Percentiles rank a stretch among this genome's conserved stretches.
Conservation (phyloP, 805 yeast species). For the Ogataea corticis region DNA sequence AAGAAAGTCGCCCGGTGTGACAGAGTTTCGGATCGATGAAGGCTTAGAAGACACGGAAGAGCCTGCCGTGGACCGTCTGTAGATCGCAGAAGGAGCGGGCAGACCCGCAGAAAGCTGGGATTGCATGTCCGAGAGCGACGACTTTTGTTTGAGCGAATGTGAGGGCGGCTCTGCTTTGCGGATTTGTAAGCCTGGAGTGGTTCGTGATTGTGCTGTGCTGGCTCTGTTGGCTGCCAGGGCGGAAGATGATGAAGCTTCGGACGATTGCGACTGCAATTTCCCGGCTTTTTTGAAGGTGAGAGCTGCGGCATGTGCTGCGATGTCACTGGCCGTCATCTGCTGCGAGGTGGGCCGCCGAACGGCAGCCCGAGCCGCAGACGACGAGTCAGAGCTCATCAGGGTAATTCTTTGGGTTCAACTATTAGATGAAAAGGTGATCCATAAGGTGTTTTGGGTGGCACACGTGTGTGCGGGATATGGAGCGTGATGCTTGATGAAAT, state of each 20-base stretch:
- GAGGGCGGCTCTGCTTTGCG: background rate
- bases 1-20: too few relatives aligned
- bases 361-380: conserved; percentile 17
- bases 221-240: conserved; percentile 3
- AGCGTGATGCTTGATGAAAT: too few relatives aligned
- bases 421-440: background rate
- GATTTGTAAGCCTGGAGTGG: conserved; percentile 3
- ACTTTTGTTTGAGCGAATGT: background rate
- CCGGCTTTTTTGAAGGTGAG: conserved; percentile 25
- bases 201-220: conserved; percentile 1
- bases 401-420: background rate
- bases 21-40: too few relatives aligned
- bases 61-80: conserved; percentile 7
- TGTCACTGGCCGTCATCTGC: conserved; percentile 8
- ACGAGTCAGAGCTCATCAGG: conserved; percentile 12
- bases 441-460: background rate
- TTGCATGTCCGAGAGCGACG: conserved; percentile 4
- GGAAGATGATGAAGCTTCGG: background rate
- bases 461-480: too few relatives aligned
- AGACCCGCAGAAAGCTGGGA: conserved; percentile 6
- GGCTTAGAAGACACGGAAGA: background rate
- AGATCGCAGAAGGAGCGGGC: conserved; percentile 7
- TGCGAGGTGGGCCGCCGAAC: conserved; percentile 13
- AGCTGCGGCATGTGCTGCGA: conserved; percentile 29
- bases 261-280: conserved; percentile 6